phyloP scores from a whole-genome alignment of 108 stramenopile genomes.

The Cyclotella sp. region DNA sequence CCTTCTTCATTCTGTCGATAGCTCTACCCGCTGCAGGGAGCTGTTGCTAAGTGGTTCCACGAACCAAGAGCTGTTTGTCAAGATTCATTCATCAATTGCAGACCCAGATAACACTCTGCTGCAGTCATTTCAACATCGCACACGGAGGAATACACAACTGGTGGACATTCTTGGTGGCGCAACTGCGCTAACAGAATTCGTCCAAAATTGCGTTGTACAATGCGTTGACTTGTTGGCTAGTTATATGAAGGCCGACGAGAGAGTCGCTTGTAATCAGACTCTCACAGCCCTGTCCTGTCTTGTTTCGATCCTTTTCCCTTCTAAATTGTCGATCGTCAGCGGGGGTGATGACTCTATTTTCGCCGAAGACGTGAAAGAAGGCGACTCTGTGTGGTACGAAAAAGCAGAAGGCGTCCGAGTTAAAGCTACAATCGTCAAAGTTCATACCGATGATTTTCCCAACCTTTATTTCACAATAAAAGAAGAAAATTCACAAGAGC shows the following conservation, averaged over 20 bases:
- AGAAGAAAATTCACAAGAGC: slow-evolving; percentile 50
- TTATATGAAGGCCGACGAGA: slow-evolving; percentile 10
- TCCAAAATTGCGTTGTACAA: slow-evolving; percentile 23
- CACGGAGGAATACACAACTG: slow-evolving; percentile 32
- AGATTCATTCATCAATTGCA: slow-evolving; percentile 45
- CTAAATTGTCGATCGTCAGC: slow-evolving; percentile 1
- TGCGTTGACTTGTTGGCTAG: slow-evolving; percentile 34
- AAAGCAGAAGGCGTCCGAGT: slow-evolving; percentile 48
- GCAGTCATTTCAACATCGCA: slow-evolving; percentile 29
- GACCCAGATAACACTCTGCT: slow-evolving; percentile 30
- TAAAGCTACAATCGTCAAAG: slow-evolving; percentile 59
- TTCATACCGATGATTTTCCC: slow-evolving; percentile 74
- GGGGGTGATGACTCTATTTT: slow-evolving; percentile 17
- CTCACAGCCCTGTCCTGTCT: slow-evolving; percentile 39
- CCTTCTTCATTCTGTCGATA: slow-evolving; percentile 51
- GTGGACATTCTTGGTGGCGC: slow-evolving; percentile 38
- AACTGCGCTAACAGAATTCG: slow-evolving; percentile 8
- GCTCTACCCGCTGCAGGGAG: slow-evolving; percentile 15
- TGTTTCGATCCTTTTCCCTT: slow-evolving; percentile 26
- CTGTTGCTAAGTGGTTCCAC: slow-evolving; percentile 25
- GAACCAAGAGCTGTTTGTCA: slow-evolving; percentile 43
- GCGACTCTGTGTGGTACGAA: slow-evolving; percentile 72
- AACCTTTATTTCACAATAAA: slow-evolving; percentile 76
- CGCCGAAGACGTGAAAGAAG: slow-evolving; percentile 45
- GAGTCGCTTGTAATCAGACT: neutral